phyloP scores from a whole-genome alignment of 1,139 yeast genomes.

The Suhomyces bribrorum region DNA sequence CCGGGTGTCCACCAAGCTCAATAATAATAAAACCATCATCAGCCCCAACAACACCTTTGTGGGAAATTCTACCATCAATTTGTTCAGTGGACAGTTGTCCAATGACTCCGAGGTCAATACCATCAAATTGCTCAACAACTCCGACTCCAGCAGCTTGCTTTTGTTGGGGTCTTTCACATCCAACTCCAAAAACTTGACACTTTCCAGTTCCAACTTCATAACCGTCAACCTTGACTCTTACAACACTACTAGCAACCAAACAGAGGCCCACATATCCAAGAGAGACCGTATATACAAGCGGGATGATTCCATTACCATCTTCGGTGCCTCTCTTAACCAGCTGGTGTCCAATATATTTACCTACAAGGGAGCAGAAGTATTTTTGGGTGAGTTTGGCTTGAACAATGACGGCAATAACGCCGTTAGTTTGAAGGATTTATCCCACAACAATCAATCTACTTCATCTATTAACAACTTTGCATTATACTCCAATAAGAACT shows the following conservation, averaged over 20 bases:
- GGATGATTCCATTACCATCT: slow-evolving; percentile 22
- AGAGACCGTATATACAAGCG: slow-evolving; percentile 20
- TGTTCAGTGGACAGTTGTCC: slow-evolving; percentile 54
- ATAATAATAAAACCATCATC: slow-evolving; percentile 30
- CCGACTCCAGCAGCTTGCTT: slow-evolving; percentile 28
- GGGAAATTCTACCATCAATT: slow-evolving; percentile 69
- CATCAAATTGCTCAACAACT: slow-evolving; percentile 29
- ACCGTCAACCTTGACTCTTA: slow-evolving; percentile 30
- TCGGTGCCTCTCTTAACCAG: slow-evolving; percentile 36
- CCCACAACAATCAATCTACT: slow-evolving; percentile 30
- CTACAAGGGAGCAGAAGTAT: slow-evolving; percentile 25
- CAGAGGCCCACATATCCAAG: slow-evolving; percentile 18
- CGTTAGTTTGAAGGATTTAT: slow-evolving; percentile 28
- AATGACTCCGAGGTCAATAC: slow-evolving; percentile 43
- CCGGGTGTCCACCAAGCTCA: slow-evolving; percentile 28
- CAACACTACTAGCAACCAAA: slow-evolving; percentile 36
- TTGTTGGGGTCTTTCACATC: slow-evolving; percentile 54
- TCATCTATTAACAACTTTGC: slow-evolving; percentile 39
- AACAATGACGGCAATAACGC: slow-evolving; percentile 21
- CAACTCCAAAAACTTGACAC: slow-evolving; percentile 29
- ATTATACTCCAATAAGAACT: slow-evolving; percentile 24
- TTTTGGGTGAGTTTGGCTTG: slow-evolving; percentile 38
- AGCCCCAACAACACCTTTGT: slow-evolving; percentile 44
- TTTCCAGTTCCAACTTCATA: slow-evolving; percentile 31
- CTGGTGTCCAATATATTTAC: slow-evolving; percentile 28